Evolutionary conservation across 495 filamentous ascomycete species (phyloP).

Genomic region (Hyaloscypha finlandica): DNA sequence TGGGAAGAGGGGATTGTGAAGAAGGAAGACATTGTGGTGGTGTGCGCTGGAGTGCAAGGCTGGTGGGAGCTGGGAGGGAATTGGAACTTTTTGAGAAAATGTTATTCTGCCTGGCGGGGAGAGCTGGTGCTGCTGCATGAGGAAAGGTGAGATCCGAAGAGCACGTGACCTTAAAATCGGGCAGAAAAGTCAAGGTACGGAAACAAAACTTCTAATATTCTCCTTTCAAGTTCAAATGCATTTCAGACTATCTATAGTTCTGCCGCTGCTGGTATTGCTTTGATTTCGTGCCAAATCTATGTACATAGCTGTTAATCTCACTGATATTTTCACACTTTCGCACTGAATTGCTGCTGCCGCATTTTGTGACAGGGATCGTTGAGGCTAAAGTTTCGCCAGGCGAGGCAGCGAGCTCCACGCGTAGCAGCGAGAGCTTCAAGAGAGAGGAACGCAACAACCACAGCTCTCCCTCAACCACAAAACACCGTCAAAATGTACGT

Average conservation of each 20-base stretch:
- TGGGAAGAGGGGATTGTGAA: constrained; percentile 76
- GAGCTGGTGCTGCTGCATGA: background rate
- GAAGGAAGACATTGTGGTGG: constrained; percentile 72
- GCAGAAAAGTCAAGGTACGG: background rate
- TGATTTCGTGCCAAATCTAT: background rate
- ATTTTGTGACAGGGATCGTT: constrained; percentile 6
- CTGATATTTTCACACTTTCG: background rate
- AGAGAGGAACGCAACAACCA: constrained; percentile 4
- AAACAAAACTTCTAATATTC: background rate
- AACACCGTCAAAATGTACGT: constrained; percentile 31
- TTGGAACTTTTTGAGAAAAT: constrained; percentile 6
- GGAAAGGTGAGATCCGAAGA: background rate
- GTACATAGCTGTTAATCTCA: background rate
- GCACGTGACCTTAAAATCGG: constrained; percentile 10
- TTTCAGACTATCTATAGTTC: too few species aligned
- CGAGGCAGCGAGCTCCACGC: constrained; percentile 24
- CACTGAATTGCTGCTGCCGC: background rate
- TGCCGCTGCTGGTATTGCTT: too few species aligned
- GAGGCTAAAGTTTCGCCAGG: constrained; percentile 10
- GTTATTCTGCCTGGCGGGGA: constrained; percentile 14
- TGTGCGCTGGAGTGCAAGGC: background rate
- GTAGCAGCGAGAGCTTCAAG: constrained; percentile 10
- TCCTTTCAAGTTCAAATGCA: background rate
- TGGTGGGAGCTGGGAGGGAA: constrained; percentile 1
- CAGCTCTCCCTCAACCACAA: constrained; percentile 18